Evolutionary conservation across 2,329 filamentous ascomycete species (phyloP).

Genomic region (Xenosphaeropsis pyriputrescens): DNA sequence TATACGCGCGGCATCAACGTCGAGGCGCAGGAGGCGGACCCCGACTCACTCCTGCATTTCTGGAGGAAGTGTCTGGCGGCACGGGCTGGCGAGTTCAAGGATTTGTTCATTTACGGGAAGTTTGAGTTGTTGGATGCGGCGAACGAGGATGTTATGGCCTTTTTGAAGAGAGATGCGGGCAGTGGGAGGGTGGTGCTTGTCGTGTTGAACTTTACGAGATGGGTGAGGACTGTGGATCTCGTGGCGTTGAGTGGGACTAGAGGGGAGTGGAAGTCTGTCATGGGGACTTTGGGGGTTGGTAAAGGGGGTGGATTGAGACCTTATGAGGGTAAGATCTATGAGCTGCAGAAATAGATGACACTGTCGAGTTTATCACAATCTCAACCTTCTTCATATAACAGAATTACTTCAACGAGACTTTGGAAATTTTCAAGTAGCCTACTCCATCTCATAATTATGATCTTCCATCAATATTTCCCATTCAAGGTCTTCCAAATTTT

Average conservation of each 20-base stretch:
- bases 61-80: slow-evolving; percentile 14
- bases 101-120: slow-evolving; percentile 45
- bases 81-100: slow-evolving; percentile 29
- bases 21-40: slow-evolving; percentile 26
- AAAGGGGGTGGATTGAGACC: slow-evolving; percentile 11
- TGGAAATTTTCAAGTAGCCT: no score
- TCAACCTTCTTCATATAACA: no score
- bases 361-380: no score
- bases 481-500: no score
- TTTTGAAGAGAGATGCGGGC: slow-evolving; percentile 21
- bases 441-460: no score
- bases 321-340: slow-evolving; percentile 20
- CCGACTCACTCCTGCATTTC: slow-evolving; percentile 13
- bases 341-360: no score
- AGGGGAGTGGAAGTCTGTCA: slow-evolving; percentile 16
- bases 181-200: slow-evolving; percentile 22
- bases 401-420: no score
- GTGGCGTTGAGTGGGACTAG: slow-evolving; percentile 5
- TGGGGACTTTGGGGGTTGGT: slow-evolving; percentile 9
- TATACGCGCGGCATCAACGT: slow-evolving; percentile 37
- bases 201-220: slow-evolving; percentile 29
- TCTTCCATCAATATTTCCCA: no score
- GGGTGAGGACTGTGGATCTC: slow-evolving; percentile 6
- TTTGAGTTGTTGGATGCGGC: slow-evolving; percentile 35
- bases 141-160: slow-evolving; percentile 28